These are phyloP conservation scores for Lyophyllum atratum DNA, from an alignment of 768 basidiomycete genomes.

Conservation along the genomic window DNA sequence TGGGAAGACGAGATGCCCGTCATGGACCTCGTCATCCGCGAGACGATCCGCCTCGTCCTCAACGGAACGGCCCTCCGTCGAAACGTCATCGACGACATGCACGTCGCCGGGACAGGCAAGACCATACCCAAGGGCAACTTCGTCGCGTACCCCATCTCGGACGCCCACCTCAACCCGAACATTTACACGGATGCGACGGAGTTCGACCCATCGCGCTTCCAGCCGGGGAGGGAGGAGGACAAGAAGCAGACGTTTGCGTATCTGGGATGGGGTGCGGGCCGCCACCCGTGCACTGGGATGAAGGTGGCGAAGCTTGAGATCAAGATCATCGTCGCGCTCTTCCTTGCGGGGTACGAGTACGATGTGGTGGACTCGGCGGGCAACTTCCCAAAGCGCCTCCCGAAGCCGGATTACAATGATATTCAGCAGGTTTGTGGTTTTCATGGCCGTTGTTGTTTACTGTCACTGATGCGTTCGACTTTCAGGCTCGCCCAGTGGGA, in stretches of 20 bases:
- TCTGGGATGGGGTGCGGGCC: slow-evolving; percentile 42
- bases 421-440: slow-evolving; percentile 23
- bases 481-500: slow-evolving; percentile 27
- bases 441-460: not conserved
- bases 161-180: slow-evolving; percentile 33
- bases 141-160: slow-evolving; percentile 32
- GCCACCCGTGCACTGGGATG: slow-evolving; percentile 42
- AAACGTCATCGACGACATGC: slow-evolving; percentile 29
- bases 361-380: slow-evolving; percentile 33
- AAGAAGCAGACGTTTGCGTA: slow-evolving; percentile 31
- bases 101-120: slow-evolving; percentile 15
- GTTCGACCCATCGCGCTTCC: slow-evolving; percentile 36
- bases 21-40: slow-evolving; percentile 37
- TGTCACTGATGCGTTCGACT: slow-evolving; percentile 26
- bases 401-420: slow-evolving; percentile 33
- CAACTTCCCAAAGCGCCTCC: slow-evolving; percentile 22
- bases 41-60: slow-evolving; percentile 35
- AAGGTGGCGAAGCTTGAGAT: slow-evolving; percentile 39
- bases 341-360: slow-evolving; percentile 36
- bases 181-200: slow-evolving; percentile 33
- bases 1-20: slow-evolving; percentile 43
- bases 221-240: slow-evolving; percentile 33
- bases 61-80: slow-evolving; percentile 32
- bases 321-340: slow-evolving; percentile 34
- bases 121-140: slow-evolving; percentile 32